Percentiles rank a stretch among this genome's conserved stretches.
Conservation (phyloP, 2,329 filamentous ascomycete genomes). For the Leptographium flavum region DNA sequence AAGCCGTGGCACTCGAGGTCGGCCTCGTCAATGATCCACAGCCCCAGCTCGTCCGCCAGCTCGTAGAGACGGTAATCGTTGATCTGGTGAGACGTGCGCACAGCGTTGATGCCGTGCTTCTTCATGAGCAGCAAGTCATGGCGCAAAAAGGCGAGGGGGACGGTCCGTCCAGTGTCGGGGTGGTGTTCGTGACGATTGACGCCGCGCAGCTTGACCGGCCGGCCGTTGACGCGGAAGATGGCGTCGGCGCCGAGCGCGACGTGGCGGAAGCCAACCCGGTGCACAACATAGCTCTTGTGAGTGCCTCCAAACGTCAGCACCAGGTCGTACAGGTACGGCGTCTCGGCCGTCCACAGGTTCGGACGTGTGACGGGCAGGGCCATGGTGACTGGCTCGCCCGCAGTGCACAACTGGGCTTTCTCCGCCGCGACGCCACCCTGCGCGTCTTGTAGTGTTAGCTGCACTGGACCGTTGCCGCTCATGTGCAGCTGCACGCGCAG, state of each 20-base stretch:
- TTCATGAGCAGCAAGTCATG: slow-evolving; percentile 55
- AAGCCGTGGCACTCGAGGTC: slow-evolving; percentile 40
- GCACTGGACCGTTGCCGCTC: no score
- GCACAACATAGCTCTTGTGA: slow-evolving; percentile 22
- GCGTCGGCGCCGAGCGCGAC: slow-evolving; percentile 47
- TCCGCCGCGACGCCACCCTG: no score
- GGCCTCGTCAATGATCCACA: slow-evolving; percentile 43
- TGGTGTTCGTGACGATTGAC: slow-evolving; percentile 62
- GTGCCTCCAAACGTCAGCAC: slow-evolving; percentile 23
- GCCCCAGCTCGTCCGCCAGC: slow-evolving; percentile 49
- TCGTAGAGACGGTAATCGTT: slow-evolving; percentile 46
- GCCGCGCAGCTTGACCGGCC: slow-evolving; percentile 44
- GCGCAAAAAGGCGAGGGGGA: slow-evolving; percentile 47
- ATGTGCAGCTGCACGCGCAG: no score
- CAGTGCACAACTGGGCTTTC: no score
- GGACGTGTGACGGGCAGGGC: slow-evolving; percentile 29
- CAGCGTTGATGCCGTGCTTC: slow-evolving; percentile 53
- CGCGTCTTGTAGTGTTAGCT: no score
- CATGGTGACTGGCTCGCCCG: no score
- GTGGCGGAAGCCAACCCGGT: slow-evolving; percentile 49
- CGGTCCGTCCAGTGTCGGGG: slow-evolving; percentile 44
- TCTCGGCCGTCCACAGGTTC: slow-evolving; percentile 55
- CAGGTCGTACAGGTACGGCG: slow-evolving; percentile 44
- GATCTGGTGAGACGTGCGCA: slow-evolving; percentile 55
- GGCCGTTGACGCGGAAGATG: slow-evolving; percentile 49